phyloP scores from a whole-genome alignment of 768 basidiomycete genomes.

The Russula dissimulans region DNA sequence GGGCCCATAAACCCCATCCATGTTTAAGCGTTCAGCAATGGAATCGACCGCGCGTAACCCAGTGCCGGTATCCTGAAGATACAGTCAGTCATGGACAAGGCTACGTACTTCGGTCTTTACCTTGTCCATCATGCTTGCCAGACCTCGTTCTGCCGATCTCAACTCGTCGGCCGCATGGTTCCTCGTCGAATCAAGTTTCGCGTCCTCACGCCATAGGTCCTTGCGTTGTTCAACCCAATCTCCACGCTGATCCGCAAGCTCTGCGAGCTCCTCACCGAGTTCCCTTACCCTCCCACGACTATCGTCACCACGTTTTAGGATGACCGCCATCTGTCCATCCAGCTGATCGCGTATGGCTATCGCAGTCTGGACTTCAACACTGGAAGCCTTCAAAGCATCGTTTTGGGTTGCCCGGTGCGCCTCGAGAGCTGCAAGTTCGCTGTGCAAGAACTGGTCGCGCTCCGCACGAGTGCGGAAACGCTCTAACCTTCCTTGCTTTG shows the following conservation, averaged over 20 bases:
- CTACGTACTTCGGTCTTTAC: conserved; percentile 31
- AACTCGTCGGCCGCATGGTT: conserved; percentile 73
- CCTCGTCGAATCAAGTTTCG: conserved; percentile 72
- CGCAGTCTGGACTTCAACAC: conserved; percentile 40
- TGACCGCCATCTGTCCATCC: conserved; percentile 46
- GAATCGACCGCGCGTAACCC: conserved; percentile 81
- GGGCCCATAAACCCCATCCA: conserved; percentile 88
- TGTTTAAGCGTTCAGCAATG: conserved; percentile 64
- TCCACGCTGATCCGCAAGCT: conserved; percentile 57
- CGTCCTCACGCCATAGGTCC: conserved; percentile 92
- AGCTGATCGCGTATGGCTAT: conserved; percentile 44
- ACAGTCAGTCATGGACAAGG: conserved; percentile 5
- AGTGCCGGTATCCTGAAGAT: conserved; percentile 74
- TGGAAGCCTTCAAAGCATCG: conserved; percentile 45
- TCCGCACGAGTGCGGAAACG: conserved; percentile 79
- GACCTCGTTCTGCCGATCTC: conserved; percentile 63
- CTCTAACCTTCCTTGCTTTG: conserved; percentile 82
- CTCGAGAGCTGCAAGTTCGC: conserved; percentile 67
- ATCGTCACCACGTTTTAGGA: conserved; percentile 56
- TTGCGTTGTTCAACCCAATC: conserved; percentile 75
- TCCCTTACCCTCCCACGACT: conserved; percentile 47
- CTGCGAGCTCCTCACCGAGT: conserved; percentile 49
- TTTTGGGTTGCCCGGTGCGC: conserved; percentile 49
- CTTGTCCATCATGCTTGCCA: conserved; percentile 95
- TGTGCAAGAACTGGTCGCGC: conserved; percentile 72